phyloP scores from a whole-genome alignment of 169 alveolate genomes.

The Babesia sp. region DNA sequence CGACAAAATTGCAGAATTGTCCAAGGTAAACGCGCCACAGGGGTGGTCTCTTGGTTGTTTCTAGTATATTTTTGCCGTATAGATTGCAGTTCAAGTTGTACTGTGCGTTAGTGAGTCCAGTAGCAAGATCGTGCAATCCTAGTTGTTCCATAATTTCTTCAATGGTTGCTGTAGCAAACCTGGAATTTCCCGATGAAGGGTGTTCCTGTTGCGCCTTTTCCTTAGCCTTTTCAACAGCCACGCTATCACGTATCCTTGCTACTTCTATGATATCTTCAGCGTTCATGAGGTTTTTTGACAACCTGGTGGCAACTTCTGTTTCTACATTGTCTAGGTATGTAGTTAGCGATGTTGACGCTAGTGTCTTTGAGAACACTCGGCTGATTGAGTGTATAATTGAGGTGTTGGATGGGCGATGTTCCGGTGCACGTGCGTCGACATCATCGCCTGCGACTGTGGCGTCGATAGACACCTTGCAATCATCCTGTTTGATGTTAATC shows the following conservation, averaged over 20 bases:
- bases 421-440: not conserved
- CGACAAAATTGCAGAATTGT: constrained; percentile 84
- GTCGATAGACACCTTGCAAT: not conserved
- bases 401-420: not conserved
- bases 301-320: constrained; percentile 39
- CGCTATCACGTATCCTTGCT: constrained; percentile 50
- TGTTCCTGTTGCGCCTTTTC: constrained; percentile 59
- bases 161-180: constrained; percentile 69
- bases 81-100: constrained; percentile 72
- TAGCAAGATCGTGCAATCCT: constrained; percentile 70
- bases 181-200: constrained; percentile 72
- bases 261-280: constrained; percentile 58
- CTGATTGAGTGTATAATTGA: constrained; percentile 1
- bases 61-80: constrained; percentile 85
- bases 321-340: constrained; percentile 63
- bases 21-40: constrained; percentile 81
- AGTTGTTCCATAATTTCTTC: constrained; percentile 75
- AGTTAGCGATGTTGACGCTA: not conserved
- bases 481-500: not conserved
- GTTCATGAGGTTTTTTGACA: constrained; percentile 51
- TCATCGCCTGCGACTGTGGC: not conserved
- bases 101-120: constrained; percentile 76
- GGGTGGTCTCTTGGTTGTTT: constrained; percentile 82
- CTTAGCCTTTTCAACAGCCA: constrained; percentile 64
- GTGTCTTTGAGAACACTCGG: constrained; percentile 9